phyloP scores from a whole-genome alignment of 345 rosid species.

The Noccaea caerulescens region DNA sequence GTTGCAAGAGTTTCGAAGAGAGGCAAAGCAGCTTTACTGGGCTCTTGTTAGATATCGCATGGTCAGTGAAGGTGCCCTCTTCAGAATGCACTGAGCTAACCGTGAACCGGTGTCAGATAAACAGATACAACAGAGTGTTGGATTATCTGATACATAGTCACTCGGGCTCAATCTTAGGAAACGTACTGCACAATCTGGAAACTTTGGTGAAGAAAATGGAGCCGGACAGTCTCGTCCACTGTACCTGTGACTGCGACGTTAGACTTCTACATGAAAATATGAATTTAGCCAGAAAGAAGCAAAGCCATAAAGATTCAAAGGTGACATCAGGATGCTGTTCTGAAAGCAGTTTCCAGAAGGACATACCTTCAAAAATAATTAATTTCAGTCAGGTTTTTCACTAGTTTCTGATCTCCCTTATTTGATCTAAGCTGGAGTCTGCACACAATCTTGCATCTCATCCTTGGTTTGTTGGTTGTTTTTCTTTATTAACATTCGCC shows the following conservation, averaged over 20 bases:
- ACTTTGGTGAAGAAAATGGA: conserved; percentile 47
- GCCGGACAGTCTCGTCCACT: conserved; percentile 39
- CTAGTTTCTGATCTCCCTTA: conserved; percentile 21
- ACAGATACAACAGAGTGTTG: conserved; percentile 63
- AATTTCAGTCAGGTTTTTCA: conserved; percentile 55
- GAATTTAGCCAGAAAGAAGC: conserved; percentile 53
- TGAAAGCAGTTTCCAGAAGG: conserved; percentile 46
- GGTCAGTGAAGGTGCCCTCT: conserved; percentile 76
- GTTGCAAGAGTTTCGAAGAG: conserved; percentile 51
- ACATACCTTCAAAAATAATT: conserved; percentile 45
- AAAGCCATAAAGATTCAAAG: conserved; percentile 33
- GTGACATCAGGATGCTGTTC: conserved; percentile 39
- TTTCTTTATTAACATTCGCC: neutral
- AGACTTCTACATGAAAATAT: conserved; percentile 51
- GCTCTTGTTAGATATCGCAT: conserved; percentile 76
- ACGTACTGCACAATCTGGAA: conserved; percentile 58
- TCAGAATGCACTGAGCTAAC: conserved; percentile 52
- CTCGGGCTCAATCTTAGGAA: conserved; percentile 60
- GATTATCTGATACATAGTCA: conserved; percentile 59
- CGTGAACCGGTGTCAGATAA: conserved; percentile 61
- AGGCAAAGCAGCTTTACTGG: conserved; percentile 64
- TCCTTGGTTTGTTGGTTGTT: neutral
- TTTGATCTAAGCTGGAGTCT: conserved; percentile 6
- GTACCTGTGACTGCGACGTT: conserved; percentile 49
- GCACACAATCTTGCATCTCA: conserved; percentile 18